phyloP scores from a whole-genome alignment of 164 flowering plant species.

The Magnolia changhungtana region DNA sequence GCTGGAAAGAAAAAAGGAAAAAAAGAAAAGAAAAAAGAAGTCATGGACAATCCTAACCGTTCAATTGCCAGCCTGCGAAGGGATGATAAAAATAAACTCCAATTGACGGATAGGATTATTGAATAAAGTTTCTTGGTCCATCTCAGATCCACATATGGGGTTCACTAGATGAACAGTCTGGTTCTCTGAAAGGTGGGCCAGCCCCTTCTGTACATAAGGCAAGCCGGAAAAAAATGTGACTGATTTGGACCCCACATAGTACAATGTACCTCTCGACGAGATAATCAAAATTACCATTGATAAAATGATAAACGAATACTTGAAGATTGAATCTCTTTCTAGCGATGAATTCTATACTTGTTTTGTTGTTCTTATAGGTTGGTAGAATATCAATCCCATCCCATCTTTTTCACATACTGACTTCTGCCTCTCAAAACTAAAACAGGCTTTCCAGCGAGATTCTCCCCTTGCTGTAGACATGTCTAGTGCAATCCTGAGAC shows the following conservation, averaged over 20 bases:
- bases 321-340: background rate
- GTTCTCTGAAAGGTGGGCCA: no score
- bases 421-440: background rate
- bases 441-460: conserved; percentile 59
- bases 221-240: no score
- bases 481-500: conserved; percentile 61
- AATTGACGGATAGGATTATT: background rate
- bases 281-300: no score
- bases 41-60: background rate
- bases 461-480: conserved; percentile 68
- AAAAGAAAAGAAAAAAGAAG: no score
- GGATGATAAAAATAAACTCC: background rate
- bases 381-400: background rate
- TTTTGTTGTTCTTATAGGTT: background rate
- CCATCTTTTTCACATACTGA: background rate
- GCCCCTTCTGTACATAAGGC: no score
- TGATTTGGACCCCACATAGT: no score
- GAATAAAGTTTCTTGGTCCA: background rate
- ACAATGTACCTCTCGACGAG: no score
- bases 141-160: background rate
- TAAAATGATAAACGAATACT: no score
- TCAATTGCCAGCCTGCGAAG: background rate
- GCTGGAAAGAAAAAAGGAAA: no score
- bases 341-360: background rate
- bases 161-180: background rate